Evolutionary conservation across 495 filamentous ascomycete genomes (phyloP), one percentile per base, ranked within the genome.

Genomic region (Penicillium ucsense): DNA sequence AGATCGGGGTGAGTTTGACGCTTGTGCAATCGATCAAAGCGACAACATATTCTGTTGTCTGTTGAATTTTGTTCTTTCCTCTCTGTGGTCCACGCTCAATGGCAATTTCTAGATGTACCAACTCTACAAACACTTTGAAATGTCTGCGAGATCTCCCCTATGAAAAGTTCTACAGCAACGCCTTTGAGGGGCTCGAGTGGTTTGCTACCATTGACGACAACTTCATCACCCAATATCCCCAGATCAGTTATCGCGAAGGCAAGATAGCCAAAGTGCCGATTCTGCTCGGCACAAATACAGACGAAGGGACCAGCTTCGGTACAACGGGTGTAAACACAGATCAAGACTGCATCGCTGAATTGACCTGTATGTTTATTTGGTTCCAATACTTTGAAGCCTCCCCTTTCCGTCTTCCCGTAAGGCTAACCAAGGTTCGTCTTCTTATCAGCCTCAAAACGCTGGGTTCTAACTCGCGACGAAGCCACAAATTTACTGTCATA

Each of bases 81-180:
- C 20, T 20, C 20, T 1, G 20, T 20, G 20, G 20, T 20, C 20
- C 5, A 42, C 28, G 2, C 44, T 44, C 10, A 33, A 7, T 4
- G 8, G 7, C 7, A 20, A 45, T n/a, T 9, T 2, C 8, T 20
- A 84, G 83, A 30, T 89, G 85, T 64, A 61, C 73, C 11, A 49
- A 55, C 4, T 61, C 77, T 4, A 46, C 63, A 4, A 72, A 85
- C 52, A 82, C 79, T 6, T 74, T 86, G 5, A 66, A 68, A 42
- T 88, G 84, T 62, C 76, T 86, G 12, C 79, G 82, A 28, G 60
- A 60, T 1, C 59, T 76, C 0, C 71, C 75, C 38, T 86, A 84
- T 60, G 58, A 63, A 2, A 74, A 66, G 1, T 76, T 79, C 55
- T 74, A 85, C 41, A 61, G 67, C n/a, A 74, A 76, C 0, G 75